phyloP scores from a whole-genome alignment of 169 alveolate species.

The Plasmodium yoelii region DNA sequence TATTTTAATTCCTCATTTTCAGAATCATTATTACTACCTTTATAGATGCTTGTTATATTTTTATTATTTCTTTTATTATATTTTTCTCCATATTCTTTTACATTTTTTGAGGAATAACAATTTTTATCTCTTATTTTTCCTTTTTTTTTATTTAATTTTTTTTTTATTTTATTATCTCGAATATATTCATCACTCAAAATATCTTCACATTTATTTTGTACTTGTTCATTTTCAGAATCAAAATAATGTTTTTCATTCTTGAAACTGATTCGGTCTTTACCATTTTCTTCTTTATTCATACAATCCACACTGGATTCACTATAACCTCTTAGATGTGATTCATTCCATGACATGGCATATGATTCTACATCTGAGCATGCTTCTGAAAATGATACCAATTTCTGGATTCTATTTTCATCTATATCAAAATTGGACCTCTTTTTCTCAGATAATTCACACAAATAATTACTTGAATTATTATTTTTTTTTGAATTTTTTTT shows the following conservation, averaged over 20 bases:
- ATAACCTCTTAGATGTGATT: neutral
- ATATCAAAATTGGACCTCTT: too few species aligned
- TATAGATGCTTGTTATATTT: neutral
- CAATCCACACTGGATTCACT: neutral
- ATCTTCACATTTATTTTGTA: too few species aligned
- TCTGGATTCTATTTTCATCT: too few species aligned
- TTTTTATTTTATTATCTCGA: too few species aligned
- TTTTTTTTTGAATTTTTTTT: too few species aligned
- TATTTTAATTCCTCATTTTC: conserved; percentile 34
- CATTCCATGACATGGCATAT: conserved; percentile 6
- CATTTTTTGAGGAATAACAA: neutral
- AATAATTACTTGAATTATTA: too few species aligned
- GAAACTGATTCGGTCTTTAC: neutral
- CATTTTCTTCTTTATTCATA: neutral
- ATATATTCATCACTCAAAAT: too few species aligned
- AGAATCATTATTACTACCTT: neutral
- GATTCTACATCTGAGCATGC: too few species aligned
- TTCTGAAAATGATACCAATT: too few species aligned
- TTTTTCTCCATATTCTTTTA: neutral
- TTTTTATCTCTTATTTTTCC: too few species aligned
- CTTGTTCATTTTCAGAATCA: neutral
- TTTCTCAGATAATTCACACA: too few species aligned
- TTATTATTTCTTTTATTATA: neutral
- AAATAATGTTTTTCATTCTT: neutral
- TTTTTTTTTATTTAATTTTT: too few species aligned